Base-by-base conservation (phyloP, 2,329 filamentous ascomycete species). In the Kalmusia sp. region DNA sequence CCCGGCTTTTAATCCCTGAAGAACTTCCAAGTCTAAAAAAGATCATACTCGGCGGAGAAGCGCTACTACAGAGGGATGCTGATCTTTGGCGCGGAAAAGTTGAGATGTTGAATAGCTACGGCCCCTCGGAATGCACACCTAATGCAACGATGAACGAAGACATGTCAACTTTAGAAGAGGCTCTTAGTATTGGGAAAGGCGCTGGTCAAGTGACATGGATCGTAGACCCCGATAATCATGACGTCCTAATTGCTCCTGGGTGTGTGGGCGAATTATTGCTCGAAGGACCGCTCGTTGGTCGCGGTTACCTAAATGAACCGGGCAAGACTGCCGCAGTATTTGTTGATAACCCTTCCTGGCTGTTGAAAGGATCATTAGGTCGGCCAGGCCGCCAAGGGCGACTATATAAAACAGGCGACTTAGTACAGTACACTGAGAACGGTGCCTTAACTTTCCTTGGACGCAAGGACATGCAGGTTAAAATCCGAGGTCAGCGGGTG, bases 241-340 rank as follows among this genome's bases (percentile, higher is more conserved):
- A 39, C n/a, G 4, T 3, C 6, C 37, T 39, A 6, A 12, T 14
- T 9, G 19, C 37, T n/a, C 6, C n/a, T 9, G 37, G 37, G 4
- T 53, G 50, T 21, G 53, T 59, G n/a, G 64, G 62, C n/a, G 84
- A 87, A 61, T 72, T 87, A 2, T 76, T 85, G 6, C 78, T 87
- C 19, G 83, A 86, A 56, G 82, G 83, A 0, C 80, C 80, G 1
- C 80, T 68, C 28, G 61, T 76, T 6, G 70, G 67, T 8, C 52
- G 56, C 21, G 61, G 61, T 15, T 65, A 65, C 25, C 40, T 65
- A 11, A 52, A 61, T 24, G 55, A 65, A 21, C 53, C 54, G 1
- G 53, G 49, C 12, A 65, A 64, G 47, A 39, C 37, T 3, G 19
- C 37, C 12, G 6, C 37, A 3, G 8, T 14, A 3, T 39, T 39